Conservation (phyloP, 805 yeast species). For the Clavispora phyllophila region DNA sequence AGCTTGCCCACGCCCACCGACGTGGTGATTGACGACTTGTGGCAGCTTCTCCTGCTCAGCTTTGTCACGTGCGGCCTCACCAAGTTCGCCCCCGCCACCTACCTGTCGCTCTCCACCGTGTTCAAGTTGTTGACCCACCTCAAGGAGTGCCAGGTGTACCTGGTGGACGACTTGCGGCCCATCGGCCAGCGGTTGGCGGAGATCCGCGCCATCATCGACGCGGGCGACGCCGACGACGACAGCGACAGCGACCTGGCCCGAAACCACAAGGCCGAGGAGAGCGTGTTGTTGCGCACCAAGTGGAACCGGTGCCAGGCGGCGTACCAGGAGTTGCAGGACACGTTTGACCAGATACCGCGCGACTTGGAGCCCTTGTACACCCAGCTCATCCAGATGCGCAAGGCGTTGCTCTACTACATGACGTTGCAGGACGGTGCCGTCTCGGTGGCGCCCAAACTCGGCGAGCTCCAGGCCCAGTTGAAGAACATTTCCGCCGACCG, state of each 20-base stretch:
- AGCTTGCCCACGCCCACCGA: constrained; percentile 55
- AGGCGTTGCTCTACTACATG: constrained; percentile 41
- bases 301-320: constrained; percentile 57
- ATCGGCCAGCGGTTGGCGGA: constrained; percentile 69
- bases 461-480: constrained; percentile 20
- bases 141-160: constrained; percentile 74
- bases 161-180: constrained; percentile 78
- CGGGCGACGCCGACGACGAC: constrained; percentile 9
- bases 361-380: constrained; percentile 46
- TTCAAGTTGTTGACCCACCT: constrained; percentile 79
- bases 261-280: constrained; percentile 50
- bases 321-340: constrained; percentile 50
- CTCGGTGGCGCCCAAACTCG: constrained; percentile 8
- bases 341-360: constrained; percentile 39
- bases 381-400: constrained; percentile 57
- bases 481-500: constrained; percentile 34
- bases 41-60: constrained; percentile 80
- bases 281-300: constrained; percentile 58
- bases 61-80: constrained; percentile 90
- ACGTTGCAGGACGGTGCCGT: constrained; percentile 13
- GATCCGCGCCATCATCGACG: constrained; percentile 54
- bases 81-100: constrained; percentile 90
- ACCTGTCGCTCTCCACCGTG: constrained; percentile 83
- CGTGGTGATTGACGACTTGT: constrained; percentile 76
- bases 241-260: constrained; percentile 3